Evolutionary conservation across 176 grass and related monocot species (phyloP), one percentile per base, ranked within the genome.

Genomic region (Juncus inflexus): DNA sequence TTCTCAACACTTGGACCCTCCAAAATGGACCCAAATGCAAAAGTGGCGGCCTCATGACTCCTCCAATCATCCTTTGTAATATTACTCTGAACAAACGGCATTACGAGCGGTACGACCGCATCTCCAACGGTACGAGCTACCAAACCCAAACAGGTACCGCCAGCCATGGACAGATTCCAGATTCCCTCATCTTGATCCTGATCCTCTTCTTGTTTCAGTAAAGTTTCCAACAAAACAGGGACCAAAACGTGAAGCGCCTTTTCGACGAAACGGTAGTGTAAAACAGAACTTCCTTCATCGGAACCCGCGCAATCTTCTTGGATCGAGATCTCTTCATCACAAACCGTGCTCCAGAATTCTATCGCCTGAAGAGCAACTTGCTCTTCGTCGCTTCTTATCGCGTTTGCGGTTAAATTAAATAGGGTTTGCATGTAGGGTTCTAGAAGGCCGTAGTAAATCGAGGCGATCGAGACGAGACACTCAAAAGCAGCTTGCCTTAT

Each of bases 291-390:
- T 3, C 55, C 73, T 50, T 73, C 72, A 64, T 61, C 77, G 66
- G 72, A 15, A 61, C 65, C 77, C 37, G 62, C 72, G 61, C 54
- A 64, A 7, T 77, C 83, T 76, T 85, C 83, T 58, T 85, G 83
- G 58, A 76, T 76, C 0, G 72, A 71, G 69, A 76, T 75, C 73
- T 82, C 79, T 61, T 79, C 79, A 58, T 86, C 75, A 40, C 79
- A 86, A 35, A 86, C 69, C 6, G 79, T 82, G 75, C 69, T 84
- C 85, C 80, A 89, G 58, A 89, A 89, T 52, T 89, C 85, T 50
- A 84, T 80, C 19, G 80, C 85, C 73, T 89, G 85, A 52, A 89
- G 77, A 37, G 85, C 85, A 37, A 89, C 80, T 64, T 74, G 80
- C 51, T 81, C 85, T 62, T 89, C 80, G 70, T 83, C 85, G 62